Conservation (phyloP, 768 basidiomycete species). For the Dictyophora rubrovolvata region DNA sequence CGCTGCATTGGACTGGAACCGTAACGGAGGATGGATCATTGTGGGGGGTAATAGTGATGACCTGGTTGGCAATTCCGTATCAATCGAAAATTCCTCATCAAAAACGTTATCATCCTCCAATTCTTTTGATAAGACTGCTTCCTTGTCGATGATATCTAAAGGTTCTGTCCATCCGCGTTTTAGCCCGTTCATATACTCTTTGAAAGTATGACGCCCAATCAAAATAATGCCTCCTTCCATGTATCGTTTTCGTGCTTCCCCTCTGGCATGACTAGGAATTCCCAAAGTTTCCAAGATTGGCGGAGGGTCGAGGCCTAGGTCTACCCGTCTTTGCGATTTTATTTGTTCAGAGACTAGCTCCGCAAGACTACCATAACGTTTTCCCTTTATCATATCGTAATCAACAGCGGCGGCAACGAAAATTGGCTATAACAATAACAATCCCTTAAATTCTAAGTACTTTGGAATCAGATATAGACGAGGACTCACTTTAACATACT, state of each 20-base stretch:
- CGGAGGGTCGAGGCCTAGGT: slow-evolving; percentile 52
- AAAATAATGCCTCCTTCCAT: slow-evolving; percentile 79
- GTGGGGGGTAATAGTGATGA: slow-evolving; percentile 25
- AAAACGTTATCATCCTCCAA: slow-evolving; percentile 69
- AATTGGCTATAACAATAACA: slow-evolving; percentile 54
- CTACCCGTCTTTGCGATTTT: slow-evolving; percentile 55
- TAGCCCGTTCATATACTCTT: slow-evolving; percentile 89
- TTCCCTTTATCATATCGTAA: slow-evolving; percentile 74
- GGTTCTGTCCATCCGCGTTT: slow-evolving; percentile 75
- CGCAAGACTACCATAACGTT: slow-evolving; percentile 80
- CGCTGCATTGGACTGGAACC: slow-evolving; percentile 14
- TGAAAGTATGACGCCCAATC: slow-evolving; percentile 82
- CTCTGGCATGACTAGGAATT: slow-evolving; percentile 44
- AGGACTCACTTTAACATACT: slow-evolving; percentile 84
- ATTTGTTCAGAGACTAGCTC: slow-evolving; percentile 64
- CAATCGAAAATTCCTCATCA: slow-evolving; percentile 38
- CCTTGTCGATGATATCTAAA: slow-evolving; percentile 55
- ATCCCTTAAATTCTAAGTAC: slow-evolving; percentile 1
- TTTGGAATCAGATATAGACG: slow-evolving; percentile 11
- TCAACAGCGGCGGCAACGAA: slow-evolving; percentile 91
- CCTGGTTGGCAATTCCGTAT: slow-evolving; percentile 13
- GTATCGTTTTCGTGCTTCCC: slow-evolving; percentile 44
- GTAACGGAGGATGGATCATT: slow-evolving; percentile 15
- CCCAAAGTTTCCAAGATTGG: slow-evolving; percentile 28
- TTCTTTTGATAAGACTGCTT: slow-evolving; percentile 57